Percentiles rank a stretch among this genome's conserved stretches.
Evolutionary conservation across 202 grass and related monocot genomes (phyloP).

Genomic region (Carex sylvatica): DNA sequence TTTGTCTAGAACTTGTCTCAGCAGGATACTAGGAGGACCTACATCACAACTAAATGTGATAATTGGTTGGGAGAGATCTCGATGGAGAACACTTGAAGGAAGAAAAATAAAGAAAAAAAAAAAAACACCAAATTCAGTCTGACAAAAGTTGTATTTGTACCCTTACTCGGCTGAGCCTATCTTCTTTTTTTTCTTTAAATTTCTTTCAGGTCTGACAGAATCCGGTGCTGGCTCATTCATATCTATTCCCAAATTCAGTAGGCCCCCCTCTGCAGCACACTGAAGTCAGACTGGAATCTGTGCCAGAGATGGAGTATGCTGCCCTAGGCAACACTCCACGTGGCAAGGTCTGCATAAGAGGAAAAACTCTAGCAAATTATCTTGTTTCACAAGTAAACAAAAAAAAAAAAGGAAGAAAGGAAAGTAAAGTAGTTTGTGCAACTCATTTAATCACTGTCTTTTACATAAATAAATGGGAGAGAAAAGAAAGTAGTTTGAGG

Average conservation of each 20-base stretch:
- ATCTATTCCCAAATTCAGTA: conserved; percentile 65
- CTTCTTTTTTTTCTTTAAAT: not conserved
- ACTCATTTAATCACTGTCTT: not conserved
- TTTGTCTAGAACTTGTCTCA: not conserved
- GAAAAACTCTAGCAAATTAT: conserved; percentile 32
- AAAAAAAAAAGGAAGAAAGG: too few relatives aligned
- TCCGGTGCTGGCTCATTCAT: conserved; percentile 72
- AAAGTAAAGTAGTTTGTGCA: too few relatives aligned
- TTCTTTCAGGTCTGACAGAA: conserved; percentile 71
- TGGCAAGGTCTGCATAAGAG: conserved; percentile 82
- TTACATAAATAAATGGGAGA: not conserved
- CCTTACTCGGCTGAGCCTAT: not conserved
- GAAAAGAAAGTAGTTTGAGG: not conserved
- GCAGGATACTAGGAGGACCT: not conserved
- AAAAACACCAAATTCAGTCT: not conserved
- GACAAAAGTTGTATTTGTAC: not conserved
- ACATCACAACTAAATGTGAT: not conserved
- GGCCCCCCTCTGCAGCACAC: conserved; percentile 62
- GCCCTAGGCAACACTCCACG: conserved; percentile 53
- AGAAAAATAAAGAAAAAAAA: not conserved
- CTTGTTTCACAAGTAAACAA: not conserved
- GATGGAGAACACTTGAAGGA: not conserved
- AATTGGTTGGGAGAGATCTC: not conserved
- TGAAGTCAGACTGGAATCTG: conserved; percentile 75
- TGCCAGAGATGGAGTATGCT: conserved; percentile 89